phyloP scores from a whole-genome alignment of 2,329 filamentous ascomycete species.

The Dactylellina drechsleri region DNA sequence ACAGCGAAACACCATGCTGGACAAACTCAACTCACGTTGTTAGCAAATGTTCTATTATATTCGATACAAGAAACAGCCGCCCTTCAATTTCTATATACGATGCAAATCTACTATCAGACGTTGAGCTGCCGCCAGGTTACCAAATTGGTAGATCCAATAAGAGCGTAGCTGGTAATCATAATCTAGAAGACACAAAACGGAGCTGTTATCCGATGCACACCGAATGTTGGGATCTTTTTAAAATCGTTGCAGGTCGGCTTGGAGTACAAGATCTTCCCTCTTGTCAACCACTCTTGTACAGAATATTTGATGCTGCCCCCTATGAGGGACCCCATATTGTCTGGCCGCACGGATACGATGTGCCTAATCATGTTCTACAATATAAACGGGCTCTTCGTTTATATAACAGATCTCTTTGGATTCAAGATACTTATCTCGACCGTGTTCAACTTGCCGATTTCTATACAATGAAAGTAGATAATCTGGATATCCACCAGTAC shows the following conservation, averaged over 20 bases:
- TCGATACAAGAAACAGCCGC: not conserved
- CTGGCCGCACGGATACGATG: slow-evolving; percentile 24
- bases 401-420: not conserved
- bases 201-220: slow-evolving; percentile 34
- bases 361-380: slow-evolving; percentile 3
- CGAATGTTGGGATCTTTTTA: slow-evolving; percentile 31
- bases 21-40: slow-evolving; percentile 4
- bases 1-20: slow-evolving; percentile 2
- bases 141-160: slow-evolving; percentile 20
- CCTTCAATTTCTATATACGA: slow-evolving; percentile 14
- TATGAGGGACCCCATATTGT: slow-evolving; percentile 15
- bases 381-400: not conserved
- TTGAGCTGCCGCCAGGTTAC: not conserved
- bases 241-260: slow-evolving; percentile 10
- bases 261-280: slow-evolving; percentile 19
- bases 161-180: not conserved
- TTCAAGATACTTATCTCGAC: slow-evolving; percentile 1
- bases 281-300: slow-evolving; percentile 18
- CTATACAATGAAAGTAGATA: too few relatives aligned
- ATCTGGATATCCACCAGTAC: too few relatives aligned
- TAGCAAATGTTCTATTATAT: not conserved
- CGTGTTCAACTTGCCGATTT: not conserved
- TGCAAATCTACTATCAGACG: not conserved
- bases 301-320: slow-evolving; percentile 13
- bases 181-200: not conserved